phyloP scores from a whole-genome alignment of 1,284 basidiomycete species.

The Dichomitus squalens region DNA sequence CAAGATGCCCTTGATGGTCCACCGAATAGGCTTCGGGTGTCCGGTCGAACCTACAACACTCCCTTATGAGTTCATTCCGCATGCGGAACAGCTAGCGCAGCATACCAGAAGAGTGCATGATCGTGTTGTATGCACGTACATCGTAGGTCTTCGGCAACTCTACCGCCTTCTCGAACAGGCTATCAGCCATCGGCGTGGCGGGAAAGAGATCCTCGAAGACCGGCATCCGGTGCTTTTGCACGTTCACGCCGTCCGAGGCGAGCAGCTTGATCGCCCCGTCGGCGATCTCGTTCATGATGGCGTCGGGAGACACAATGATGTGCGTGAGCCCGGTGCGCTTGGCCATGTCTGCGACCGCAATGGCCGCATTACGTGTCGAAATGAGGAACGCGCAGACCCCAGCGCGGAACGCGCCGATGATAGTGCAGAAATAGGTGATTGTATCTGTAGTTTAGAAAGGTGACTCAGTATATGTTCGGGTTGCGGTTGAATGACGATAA shows the following conservation, averaged over 20 bases:
- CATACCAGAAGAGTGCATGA: constrained; percentile 6
- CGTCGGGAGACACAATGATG: constrained; percentile 33
- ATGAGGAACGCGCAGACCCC: constrained; percentile 38
- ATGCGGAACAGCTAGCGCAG: too few species aligned
- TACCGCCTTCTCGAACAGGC: constrained; percentile 9
- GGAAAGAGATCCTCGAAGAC: constrained; percentile 22
- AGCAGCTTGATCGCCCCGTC: constrained; percentile 7
- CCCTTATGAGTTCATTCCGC: neutral
- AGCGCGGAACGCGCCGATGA: constrained; percentile 31
- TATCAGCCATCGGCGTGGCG: neutral
- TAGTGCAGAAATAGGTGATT: constrained; percentile 34
- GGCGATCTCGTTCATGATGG: constrained; percentile 6
- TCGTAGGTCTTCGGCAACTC: constrained; percentile 11
- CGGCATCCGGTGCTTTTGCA: constrained; percentile 13
- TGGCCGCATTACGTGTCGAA: constrained; percentile 41
- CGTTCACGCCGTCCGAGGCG: neutral
- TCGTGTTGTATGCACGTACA: constrained; percentile 1
- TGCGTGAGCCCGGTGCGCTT: constrained; percentile 29
- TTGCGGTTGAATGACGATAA: too few species aligned
- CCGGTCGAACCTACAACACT: neutral
- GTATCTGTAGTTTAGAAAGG: constrained; percentile 26
- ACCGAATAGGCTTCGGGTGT: constrained; percentile 4
- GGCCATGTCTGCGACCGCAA: constrained; percentile 39
- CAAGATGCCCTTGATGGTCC: neutral
- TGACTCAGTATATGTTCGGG: neutral